Percentiles rank a stretch among this genome's conserved stretches.
phyloP scores from a whole-genome alignment of 495 filamentous ascomycete genomes.

The Neurospora sp. region DNA sequence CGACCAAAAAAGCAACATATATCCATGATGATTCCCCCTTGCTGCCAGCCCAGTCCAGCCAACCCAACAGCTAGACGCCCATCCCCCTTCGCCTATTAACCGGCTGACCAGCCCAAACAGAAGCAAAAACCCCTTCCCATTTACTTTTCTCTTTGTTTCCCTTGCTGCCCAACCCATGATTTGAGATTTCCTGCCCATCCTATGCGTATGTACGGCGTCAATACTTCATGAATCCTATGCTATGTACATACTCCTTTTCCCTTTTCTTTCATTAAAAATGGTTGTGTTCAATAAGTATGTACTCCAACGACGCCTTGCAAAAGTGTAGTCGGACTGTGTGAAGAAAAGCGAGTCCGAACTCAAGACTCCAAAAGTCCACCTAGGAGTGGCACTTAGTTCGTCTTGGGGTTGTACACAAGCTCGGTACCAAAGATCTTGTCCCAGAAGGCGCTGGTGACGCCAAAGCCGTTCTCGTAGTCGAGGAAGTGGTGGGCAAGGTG shows the following conservation, averaged over 20 bases:
- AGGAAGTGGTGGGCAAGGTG: conserved; percentile 95
- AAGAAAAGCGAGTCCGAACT: neutral
- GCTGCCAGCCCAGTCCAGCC: neutral
- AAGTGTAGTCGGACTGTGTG: neutral
- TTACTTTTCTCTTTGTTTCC: neutral
- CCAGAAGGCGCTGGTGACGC: conserved; percentile 98
- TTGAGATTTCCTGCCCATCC: neutral
- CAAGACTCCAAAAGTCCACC: neutral
- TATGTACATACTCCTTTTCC: neutral
- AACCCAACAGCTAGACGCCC: neutral
- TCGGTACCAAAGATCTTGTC: conserved; percentile 86
- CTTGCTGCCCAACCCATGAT: neutral
- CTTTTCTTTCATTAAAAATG: neutral
- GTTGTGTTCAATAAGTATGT: neutral
- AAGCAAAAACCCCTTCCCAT: neutral
- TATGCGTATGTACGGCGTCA: neutral
- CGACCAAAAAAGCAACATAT: neutral
- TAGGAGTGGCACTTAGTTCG: conserved; percentile 31
- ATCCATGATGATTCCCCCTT: neutral
- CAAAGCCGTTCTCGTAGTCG: conserved; percentile 96
- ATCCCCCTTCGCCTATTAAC: neutral
- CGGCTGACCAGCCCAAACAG: neutral
- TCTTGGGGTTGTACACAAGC: conserved; percentile 48
- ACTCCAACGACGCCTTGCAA: neutral
- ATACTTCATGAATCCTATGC: neutral